Evolutionary conservation across 169 alveolate genomes (phyloP), one percentile per base, ranked within the genome.

Genomic region (Babesia bigemina): DNA sequence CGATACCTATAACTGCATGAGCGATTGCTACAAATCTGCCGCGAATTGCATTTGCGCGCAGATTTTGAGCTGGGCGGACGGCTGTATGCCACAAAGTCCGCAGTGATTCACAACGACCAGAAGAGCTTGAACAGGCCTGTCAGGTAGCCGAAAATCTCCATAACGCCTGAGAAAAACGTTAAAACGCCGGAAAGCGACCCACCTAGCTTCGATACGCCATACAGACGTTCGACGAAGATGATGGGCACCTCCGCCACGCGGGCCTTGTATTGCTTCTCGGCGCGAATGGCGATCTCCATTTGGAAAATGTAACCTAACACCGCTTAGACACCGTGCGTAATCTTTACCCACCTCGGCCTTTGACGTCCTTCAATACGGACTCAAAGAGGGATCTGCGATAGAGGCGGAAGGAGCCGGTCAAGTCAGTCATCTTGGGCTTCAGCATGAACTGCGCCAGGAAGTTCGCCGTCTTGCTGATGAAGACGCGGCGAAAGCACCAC

Each of bases 251-350:
- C 99, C 49, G 94, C 98, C 69, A 98, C 92, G 42, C 83, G 78
- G 60, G 88, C 94, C 50, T 86, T 85, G 28, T 95, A 95, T 56
- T 76, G 75, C 81, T 90, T 91, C 52, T 92, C 83, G 28, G 99
- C 99, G 76, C 98, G 93, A 42, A 95, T 94, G 49, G 95, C 93
- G 39, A 96, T 94, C 86, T 98, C 99, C 98, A 97, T 96, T 86
- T 98, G 97, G 88, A 98, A 98, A 21, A 95, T 97, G 84, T 95
- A 98, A 26, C 99, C 99, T 79, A 59, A 13, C 12, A 19, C 50
- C 17, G 26, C 1, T 44, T 8, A 39, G 2, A 9, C 4, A 0
- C 12, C 0, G 0, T 8, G n/a, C 16, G 36, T 10, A 21, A 21
- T 13, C 3, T 10, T 0, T 10, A 7, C 50, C 4, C 47, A 65